Conservation (phyloP, 2,329 filamentous ascomycete genomes). For the Colletotrichum camelliae region DNA sequence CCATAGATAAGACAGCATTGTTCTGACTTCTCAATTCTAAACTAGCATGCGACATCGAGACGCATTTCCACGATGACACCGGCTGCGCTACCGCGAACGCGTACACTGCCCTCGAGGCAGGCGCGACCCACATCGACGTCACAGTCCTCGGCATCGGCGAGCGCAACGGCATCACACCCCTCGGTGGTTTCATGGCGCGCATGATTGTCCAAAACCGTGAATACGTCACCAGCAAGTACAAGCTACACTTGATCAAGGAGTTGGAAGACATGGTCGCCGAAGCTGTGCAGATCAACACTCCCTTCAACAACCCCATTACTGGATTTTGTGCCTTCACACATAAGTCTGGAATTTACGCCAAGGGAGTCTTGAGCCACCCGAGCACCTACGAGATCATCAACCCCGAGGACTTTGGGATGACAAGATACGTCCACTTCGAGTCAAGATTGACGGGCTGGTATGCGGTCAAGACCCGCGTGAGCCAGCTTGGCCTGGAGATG, state of each 20-base stretch:
- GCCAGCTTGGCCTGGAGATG: conserved; percentile 81
- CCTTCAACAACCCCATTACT: conserved; percentile 82
- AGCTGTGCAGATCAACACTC: conserved; percentile 78
- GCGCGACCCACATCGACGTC: conserved; percentile 82
- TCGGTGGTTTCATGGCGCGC: conserved; percentile 65
- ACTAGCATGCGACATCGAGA: conserved; percentile 13
- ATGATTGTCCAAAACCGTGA: conserved; percentile 86
- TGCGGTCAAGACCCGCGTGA: conserved; percentile 87
- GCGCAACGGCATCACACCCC: conserved; percentile 77
- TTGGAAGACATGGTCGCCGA: conserved; percentile 69
- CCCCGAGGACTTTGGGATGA: conserved; percentile 84
- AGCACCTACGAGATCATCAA: conserved; percentile 84
- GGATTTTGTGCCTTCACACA: conserved; percentile 69
- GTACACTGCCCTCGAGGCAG: conserved; percentile 84
- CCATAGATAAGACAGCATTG: neutral
- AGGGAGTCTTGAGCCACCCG: conserved; percentile 81
- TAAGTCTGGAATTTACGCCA: conserved; percentile 86
- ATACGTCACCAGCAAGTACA: conserved; percentile 87
- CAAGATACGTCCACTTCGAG: conserved; percentile 85
- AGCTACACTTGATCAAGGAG: conserved; percentile 86
- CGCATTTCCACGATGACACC: conserved; percentile 84
- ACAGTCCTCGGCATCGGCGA: conserved; percentile 89
- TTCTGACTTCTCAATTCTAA: neutral
- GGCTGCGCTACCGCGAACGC: conserved; percentile 90
- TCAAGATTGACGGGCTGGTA: conserved; percentile 90